Conservation (phyloP, 345 rosid genomes). For the Eucalyptus regnans region DNA sequence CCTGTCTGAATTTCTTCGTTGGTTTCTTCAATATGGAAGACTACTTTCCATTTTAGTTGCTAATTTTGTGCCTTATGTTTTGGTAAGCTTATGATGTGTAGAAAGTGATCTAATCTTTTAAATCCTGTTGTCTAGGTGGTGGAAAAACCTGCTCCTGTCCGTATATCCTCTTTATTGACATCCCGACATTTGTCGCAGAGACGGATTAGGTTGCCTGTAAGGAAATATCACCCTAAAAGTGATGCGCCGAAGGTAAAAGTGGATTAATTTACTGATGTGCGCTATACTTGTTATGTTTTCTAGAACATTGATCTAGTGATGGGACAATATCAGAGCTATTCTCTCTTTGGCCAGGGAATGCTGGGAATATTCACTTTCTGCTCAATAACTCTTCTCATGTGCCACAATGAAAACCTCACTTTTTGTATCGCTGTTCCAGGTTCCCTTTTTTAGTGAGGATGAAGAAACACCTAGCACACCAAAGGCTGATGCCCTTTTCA, state of each 20-base stretch:
- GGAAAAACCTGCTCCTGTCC: slow-evolving; percentile 67
- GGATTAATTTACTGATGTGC: not conserved
- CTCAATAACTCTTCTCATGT: not conserved
- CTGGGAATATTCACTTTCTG: not conserved
- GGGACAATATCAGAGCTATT: not conserved
- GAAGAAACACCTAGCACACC: slow-evolving; percentile 78
- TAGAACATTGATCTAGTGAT: not conserved
- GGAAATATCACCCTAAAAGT: slow-evolving; percentile 66
- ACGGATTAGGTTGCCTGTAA: slow-evolving; percentile 56
- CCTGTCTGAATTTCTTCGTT: not conserved
- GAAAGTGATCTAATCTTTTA: not conserved
- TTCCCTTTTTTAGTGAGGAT: slow-evolving; percentile 78
- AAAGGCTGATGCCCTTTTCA: slow-evolving; percentile 75
- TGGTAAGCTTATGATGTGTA: not conserved
- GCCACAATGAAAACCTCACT: not conserved
- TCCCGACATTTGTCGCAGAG: slow-evolving; percentile 74
- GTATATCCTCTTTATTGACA: slow-evolving; percentile 73
- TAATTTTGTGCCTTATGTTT: not conserved
- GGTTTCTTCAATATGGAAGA: not conserved
- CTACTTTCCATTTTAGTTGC: not conserved
- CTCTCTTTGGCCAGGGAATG: not conserved
- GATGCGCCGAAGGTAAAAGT: slow-evolving; percentile 56
- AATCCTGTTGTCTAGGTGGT: slow-evolving; percentile 36
- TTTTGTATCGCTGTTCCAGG: slow-evolving; percentile 29
- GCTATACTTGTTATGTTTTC: not conserved